Percentiles rank a stretch among this genome's conserved stretches.
phyloP scores from a whole-genome alignment of 2,329 filamentous ascomycete species.

The Pseudopithomyces chartarum region DNA sequence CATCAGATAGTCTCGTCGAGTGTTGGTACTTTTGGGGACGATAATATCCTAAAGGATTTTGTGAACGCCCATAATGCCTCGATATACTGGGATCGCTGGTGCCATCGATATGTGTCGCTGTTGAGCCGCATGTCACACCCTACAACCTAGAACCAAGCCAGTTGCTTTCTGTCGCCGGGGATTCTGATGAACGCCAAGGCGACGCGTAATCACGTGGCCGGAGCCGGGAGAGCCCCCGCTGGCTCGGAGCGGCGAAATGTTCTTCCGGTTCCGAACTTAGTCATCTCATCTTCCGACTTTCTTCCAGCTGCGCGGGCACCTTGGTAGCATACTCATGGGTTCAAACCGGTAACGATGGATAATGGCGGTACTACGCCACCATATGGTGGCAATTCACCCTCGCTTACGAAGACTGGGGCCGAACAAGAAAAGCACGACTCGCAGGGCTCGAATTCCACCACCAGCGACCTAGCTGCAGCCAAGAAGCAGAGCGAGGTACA shows the following conservation, averaged over 20 bases:
- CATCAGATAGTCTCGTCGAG: too few species aligned
- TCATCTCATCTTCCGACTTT: constrained; percentile 9
- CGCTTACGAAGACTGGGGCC: constrained; percentile 42
- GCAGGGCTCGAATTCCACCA: constrained; percentile 31
- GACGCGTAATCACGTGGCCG: too few species aligned
- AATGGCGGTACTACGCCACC: constrained; percentile 43
- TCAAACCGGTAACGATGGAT: constrained; percentile 37
- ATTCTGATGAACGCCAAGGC: too few species aligned
- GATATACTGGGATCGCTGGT: too few species aligned
- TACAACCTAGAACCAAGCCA: too few species aligned
- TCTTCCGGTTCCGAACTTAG: constrained; percentile 23
- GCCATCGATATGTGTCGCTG: too few species aligned
- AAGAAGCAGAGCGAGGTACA: constrained; percentile 52
- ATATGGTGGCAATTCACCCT: constrained; percentile 43
- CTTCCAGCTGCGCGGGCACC: background rate
- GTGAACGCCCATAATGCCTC: too few species aligned
- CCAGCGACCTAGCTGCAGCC: constrained; percentile 32
- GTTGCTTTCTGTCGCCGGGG: too few species aligned
- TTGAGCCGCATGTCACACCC: too few species aligned
- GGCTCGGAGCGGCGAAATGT: background rate
- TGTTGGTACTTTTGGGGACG: too few species aligned
- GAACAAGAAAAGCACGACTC: constrained; percentile 39
- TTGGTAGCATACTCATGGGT: constrained; percentile 7
- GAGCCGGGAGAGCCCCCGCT: too few species aligned
- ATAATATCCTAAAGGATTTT: too few species aligned